A percentile compares a stretch with the other conserved stretches of the same genome.
These are phyloP conservation scores for Umbelopsis sp. DNA, from an alignment of 192 early-diverging fungal species.

Conservation along the genomic window DNA sequence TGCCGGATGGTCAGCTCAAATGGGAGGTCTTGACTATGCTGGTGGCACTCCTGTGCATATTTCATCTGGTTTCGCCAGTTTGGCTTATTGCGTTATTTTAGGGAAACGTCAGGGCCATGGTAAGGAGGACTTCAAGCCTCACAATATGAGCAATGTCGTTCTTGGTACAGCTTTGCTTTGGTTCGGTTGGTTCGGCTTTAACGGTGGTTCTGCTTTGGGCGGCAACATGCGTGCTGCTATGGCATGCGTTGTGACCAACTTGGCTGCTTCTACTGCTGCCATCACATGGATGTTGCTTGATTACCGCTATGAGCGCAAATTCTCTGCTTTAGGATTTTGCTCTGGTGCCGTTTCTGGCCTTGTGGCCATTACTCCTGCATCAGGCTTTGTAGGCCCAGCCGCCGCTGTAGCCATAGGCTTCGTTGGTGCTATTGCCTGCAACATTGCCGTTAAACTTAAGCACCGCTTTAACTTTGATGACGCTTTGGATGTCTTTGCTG, in stretches of 20 bases:
- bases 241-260: constrained; percentile 65
- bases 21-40: constrained; percentile 76
- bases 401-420: constrained; percentile 67
- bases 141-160: constrained; percentile 70
- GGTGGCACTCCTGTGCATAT: constrained; percentile 76
- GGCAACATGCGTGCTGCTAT: constrained; percentile 62
- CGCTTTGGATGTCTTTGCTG: constrained; percentile 69
- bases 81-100: constrained; percentile 68
- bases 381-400: constrained; percentile 64
- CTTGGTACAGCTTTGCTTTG: constrained; percentile 71
- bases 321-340: constrained; percentile 73
- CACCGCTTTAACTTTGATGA: constrained; percentile 63
- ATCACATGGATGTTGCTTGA: constrained; percentile 68
- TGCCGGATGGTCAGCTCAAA: constrained; percentile 65
- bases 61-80: constrained; percentile 66
- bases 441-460: constrained; percentile 52
- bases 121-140: constrained; percentile 56
- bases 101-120: constrained; percentile 64
- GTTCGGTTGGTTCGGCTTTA: constrained; percentile 87
- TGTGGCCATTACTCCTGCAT: constrained; percentile 76
- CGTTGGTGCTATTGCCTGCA: constrained; percentile 57
- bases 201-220: constrained; percentile 66
- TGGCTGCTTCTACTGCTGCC: constrained; percentile 61
- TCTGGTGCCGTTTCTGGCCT: constrained; percentile 77
- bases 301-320: constrained; percentile 57